Percentiles rank a stretch among this genome's conserved stretches.
These are phyloP conservation scores for Leishmania lainsoni DNA, from an alignment of 208 protist species.

Conservation along the genomic window DNA sequence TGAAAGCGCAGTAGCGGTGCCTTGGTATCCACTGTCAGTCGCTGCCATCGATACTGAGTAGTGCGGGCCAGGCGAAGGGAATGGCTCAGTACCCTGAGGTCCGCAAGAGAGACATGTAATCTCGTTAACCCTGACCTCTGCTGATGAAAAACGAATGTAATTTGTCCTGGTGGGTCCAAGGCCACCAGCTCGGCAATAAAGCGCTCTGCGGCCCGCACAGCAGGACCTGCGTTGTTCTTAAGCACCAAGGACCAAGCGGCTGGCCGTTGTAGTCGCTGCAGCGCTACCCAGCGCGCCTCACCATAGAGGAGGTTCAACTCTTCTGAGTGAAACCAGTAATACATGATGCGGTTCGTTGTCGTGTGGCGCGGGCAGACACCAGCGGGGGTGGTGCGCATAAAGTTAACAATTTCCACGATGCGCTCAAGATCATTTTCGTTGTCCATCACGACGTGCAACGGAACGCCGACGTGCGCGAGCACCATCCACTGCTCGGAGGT, in stretches of 20 bases:
- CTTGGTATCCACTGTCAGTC: slow-evolving; percentile 14
- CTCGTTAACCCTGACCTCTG: too few relatives aligned
- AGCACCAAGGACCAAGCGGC: slow-evolving; percentile 26
- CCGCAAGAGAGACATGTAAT: slow-evolving; percentile 17
- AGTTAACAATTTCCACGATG: slow-evolving; percentile 22
- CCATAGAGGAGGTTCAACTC: slow-evolving; percentile 40
- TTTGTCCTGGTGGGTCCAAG: slow-evolving; percentile 20
- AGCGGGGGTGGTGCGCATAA: slow-evolving; percentile 13
- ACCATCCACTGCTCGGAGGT: slow-evolving; percentile 28
- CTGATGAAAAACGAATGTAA: slow-evolving; percentile 2
- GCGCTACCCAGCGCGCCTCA: slow-evolving; percentile 18
- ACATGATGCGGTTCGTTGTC: slow-evolving; percentile 13
- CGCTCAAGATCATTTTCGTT: slow-evolving; percentile 19
- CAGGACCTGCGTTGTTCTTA: slow-evolving; percentile 11
- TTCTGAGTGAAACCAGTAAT: slow-evolving; percentile 32
- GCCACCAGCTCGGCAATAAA: slow-evolving; percentile 24
- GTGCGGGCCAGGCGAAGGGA: background rate
- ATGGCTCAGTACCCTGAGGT: slow-evolving; percentile 14
- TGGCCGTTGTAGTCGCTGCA: slow-evolving; percentile 31
- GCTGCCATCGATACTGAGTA: slow-evolving; percentile 9
- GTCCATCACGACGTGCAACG: slow-evolving; percentile 17
- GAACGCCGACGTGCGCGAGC: slow-evolving; percentile 34
- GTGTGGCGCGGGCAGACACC: slow-evolving; percentile 28
- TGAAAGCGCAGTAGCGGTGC: slow-evolving; percentile 12
- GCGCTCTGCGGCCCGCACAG: slow-evolving; percentile 23